Evolutionary conservation across 2,329 filamentous ascomycete genomes (phyloP), one percentile per base, ranked within the genome.

Genomic region (Arthrobotrys sphaeroides): DNA sequence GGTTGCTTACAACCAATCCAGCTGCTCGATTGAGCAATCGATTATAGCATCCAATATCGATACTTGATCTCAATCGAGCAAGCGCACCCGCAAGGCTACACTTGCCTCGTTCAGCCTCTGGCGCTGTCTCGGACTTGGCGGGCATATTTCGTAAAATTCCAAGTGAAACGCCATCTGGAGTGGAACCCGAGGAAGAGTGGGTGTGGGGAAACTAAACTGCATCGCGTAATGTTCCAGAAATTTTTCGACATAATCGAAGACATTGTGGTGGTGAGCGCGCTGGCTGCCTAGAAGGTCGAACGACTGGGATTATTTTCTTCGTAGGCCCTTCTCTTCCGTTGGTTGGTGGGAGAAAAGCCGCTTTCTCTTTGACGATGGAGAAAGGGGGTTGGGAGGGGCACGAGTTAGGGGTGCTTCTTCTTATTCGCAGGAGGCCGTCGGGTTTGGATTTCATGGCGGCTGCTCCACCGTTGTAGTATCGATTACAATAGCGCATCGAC

Each of bases 201-300:
- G 31, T 55, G 49, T 55, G 49, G 45, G 43, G 42, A 49, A 64
- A 49, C 70, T 74, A 67, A 57, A 59, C 70, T 68, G 26, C 43
- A 62, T 74, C 55, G 70, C 62, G 70, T 68, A 74, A 61, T 74
- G 55, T 74, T 68, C 70, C 49, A 73, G 68, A 73, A 73, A 57
- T 38, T 64, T 55, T 55, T 64, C 45, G 49, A 60, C 47, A 22
- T 16, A 49, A 36, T 57, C 31, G 47, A 59, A 73, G 47, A 73
- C 51, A 60, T 42, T 36, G 51, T 26, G 40, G 40, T 66, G 62
- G 65, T 69, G 65, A 60, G 65, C 65, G 61, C 61, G 49, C 69
- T 73, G 62, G 70, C 43, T 74, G 70, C 70, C 70, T 74, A 74
- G 57, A 74, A 62, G 42, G 12, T 57, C 16, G 49, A 43, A 40